These are phyloP conservation scores for Suillus variegatus DNA, from an alignment of 768 basidiomycete species.

Conservation along the genomic window DNA sequence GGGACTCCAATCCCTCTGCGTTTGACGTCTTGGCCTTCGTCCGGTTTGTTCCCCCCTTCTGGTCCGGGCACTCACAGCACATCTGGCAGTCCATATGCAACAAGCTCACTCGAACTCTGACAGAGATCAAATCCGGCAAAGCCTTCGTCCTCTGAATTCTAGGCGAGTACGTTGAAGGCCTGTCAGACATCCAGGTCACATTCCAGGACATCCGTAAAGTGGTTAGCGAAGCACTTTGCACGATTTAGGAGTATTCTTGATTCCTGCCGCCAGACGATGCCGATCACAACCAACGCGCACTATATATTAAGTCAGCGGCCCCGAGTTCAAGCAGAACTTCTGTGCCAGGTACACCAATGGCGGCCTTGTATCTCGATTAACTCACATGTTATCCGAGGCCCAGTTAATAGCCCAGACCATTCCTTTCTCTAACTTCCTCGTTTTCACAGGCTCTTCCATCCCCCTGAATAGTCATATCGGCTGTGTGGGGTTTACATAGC, in stretches of 20 bases:
- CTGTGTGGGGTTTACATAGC: not conserved
- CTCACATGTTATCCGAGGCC: not conserved
- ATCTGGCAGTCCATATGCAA: constrained; percentile 81
- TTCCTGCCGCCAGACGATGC: not conserved
- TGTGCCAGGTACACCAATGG: not conserved
- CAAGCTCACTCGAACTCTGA: constrained; percentile 77
- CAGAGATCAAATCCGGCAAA: constrained; percentile 92
- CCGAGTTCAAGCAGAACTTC: not conserved
- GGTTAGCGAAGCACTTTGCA: not conserved
- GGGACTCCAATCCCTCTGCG: constrained; percentile 44
- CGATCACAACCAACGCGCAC: not conserved
- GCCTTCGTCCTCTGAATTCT: constrained; percentile 98
- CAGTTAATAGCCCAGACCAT: not conserved
- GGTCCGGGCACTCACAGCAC: constrained; percentile 40
- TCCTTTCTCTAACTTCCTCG: not conserved
- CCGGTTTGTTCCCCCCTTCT: not conserved
- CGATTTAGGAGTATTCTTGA: not conserved
- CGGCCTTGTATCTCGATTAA: not conserved
- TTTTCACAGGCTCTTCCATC: not conserved
- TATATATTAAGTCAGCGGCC: not conserved
- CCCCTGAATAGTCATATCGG: not conserved
- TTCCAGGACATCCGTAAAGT: constrained; percentile 21
- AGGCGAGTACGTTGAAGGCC: constrained; percentile 34
- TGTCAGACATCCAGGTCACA: constrained; percentile 65
- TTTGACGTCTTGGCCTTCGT: not conserved